Base-by-base conservation (phyloP, 495 filamentous ascomycete genomes). In the Trichoderma asperelloides region DNA sequence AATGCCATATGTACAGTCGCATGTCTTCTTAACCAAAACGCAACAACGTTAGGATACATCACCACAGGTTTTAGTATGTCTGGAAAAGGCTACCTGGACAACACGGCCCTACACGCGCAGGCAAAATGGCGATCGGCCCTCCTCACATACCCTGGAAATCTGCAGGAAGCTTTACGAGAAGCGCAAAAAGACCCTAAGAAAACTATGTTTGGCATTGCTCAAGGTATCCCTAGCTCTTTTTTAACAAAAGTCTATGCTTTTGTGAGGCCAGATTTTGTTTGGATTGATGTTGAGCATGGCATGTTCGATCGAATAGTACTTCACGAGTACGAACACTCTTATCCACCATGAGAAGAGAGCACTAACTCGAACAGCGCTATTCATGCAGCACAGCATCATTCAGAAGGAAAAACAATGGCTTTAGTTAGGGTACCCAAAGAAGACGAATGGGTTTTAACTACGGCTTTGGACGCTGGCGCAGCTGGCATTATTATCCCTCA, bases 381-480 rank as follows among this genome's bases (percentile, higher is more conserved):
- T 47, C 69, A 70, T 23, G 69, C 69, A 8, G 66, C 63, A 16
- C 66, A 68, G 51, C 57, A 68, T 21, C 69, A 70, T 51, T 68
- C 69, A 15, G 69, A 70, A 51, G 69, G 69, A 23, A 65, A 70
- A 51, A 65, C 69, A 8, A 40, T 70, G 66, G 69, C 57, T 18
- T 43, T 70, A 21, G 51, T 62, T 28, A 63, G 69, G 12, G 43
- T 68, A 11, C 66, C 66, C 12, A 66, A 64, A 66, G 66, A 70
- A 33, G 69, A 70, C 62, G 65, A 67, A 23, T 39, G 62, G 37
- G 65, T 55, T 37, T 30, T 70, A 13, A 66, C 63, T 12, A 70
- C 69, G 2, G 69, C 69, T 2, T 43, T 70, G 37, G 69, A 70
- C 43, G 69, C 69, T 2, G 69, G 69, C 25, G 66, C 66, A 18